Evolutionary conservation across 2,329 filamentous ascomycete species (phyloP).

Genomic region (Ophiostoma triangulosporum): DNA sequence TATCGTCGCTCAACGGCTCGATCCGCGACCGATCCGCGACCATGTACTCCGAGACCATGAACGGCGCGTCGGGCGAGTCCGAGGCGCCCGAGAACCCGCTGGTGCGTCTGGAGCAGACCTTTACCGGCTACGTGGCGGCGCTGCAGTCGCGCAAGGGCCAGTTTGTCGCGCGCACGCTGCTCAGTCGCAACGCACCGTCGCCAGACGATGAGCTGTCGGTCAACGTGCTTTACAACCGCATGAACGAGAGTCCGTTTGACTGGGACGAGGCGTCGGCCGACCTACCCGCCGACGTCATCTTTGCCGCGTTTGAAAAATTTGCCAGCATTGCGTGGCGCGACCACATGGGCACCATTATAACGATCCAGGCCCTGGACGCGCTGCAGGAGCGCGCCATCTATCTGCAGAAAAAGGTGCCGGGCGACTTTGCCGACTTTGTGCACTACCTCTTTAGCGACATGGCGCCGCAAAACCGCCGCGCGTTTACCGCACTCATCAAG

Average conservation of each 20-base stretch:
- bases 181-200: slow-evolving; percentile 40
- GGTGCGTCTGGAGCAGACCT: slow-evolving; percentile 67
- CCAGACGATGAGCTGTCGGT: slow-evolving; percentile 64
- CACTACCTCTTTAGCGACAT: slow-evolving; percentile 50
- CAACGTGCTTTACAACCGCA: slow-evolving; percentile 79
- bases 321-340: slow-evolving; percentile 77
- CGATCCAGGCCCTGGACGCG: slow-evolving; percentile 53
- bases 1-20: slow-evolving; percentile 39
- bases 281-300: slow-evolving; percentile 68
- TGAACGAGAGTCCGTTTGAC: slow-evolving; percentile 72
- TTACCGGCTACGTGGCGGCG: slow-evolving; percentile 69
- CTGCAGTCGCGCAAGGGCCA: slow-evolving; percentile 77
- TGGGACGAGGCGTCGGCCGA: slow-evolving; percentile 60
- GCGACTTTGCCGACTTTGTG: slow-evolving; percentile 60
- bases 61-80: slow-evolving; percentile 33
- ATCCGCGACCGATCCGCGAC: slow-evolving; percentile 32
- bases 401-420: slow-evolving; percentile 44
- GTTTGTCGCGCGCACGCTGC: slow-evolving; percentile 64
- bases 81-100: slow-evolving; percentile 49
- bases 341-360: slow-evolving; percentile 74
- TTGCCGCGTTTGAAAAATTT: slow-evolving; percentile 90
- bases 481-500: slow-evolving; percentile 72
- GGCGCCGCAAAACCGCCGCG: slow-evolving; percentile 58
- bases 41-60: slow-evolving; percentile 23
- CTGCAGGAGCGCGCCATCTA: slow-evolving; percentile 51